These are phyloP conservation scores for Hypoxylon sp. DNA, from an alignment of 2,329 filamentous ascomycete species.

Conservation along the genomic window DNA sequence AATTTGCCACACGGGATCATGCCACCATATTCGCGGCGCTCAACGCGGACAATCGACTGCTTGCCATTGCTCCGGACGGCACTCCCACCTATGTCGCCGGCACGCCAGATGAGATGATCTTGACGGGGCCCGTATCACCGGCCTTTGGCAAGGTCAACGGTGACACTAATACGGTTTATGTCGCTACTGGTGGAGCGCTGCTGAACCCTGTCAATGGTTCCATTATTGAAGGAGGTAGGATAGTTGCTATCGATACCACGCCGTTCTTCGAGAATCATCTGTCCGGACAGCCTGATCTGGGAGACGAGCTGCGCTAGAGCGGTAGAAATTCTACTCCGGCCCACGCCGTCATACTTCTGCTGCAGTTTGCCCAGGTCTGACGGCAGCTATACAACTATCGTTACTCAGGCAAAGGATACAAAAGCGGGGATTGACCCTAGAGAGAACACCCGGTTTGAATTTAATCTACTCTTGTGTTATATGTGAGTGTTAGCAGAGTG, in stretches of 20 bases:
- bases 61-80: slow-evolving; percentile 7
- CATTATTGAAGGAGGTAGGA: slow-evolving; percentile 8
- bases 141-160: slow-evolving; percentile 4
- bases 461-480: background rate
- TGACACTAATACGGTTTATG: slow-evolving; percentile 8
- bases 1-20: slow-evolving; percentile 3
- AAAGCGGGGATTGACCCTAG: background rate
- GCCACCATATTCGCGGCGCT: slow-evolving; percentile 11
- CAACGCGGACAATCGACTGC: slow-evolving; percentile 7
- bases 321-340: background rate
- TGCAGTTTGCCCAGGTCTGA: background rate
- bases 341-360: background rate
- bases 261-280: slow-evolving; percentile 5
- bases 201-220: slow-evolving; percentile 8
- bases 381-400: background rate
- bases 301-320: slow-evolving; percentile 5
- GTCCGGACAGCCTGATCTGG: background rate
- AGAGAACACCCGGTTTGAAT: background rate
- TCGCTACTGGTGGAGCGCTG: background rate
- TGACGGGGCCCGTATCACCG: background rate
- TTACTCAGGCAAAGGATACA: background rate
- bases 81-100: background rate
- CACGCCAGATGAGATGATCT: slow-evolving; percentile 1
- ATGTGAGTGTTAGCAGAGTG: background rate
- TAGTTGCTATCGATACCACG: slow-evolving; percentile 17